phyloP scores from a whole-genome alignment of 78 protist species.

The Acrasis kona region DNA sequence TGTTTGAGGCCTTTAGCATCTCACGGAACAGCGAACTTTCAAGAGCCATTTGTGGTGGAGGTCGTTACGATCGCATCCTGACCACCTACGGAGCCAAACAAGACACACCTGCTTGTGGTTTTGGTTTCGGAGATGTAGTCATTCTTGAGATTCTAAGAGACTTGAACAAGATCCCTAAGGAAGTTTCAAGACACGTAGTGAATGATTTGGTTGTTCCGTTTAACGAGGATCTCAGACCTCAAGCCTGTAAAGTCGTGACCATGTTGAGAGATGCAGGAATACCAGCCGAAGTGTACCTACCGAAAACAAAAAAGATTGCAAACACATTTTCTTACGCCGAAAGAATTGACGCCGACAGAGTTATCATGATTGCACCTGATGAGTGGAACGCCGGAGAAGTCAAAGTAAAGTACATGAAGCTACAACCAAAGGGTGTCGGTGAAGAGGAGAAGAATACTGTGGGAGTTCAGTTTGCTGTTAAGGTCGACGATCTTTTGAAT shows the following conservation, averaged over 20 bases:
- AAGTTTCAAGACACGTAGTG: not conserved
- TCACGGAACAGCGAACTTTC: not conserved
- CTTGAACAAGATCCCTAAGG: slow-evolving; percentile 15
- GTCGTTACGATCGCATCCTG: slow-evolving; percentile 48
- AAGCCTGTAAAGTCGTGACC: slow-evolving; percentile 11
- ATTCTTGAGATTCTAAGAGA: slow-evolving; percentile 43
- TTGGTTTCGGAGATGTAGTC: slow-evolving; percentile 68
- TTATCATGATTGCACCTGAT: slow-evolving; percentile 43
- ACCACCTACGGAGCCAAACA: slow-evolving; percentile 28
- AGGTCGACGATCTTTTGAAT: no score
- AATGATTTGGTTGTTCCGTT: slow-evolving; percentile 22
- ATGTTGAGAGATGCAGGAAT: slow-evolving; percentile 23
- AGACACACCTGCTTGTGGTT: slow-evolving; percentile 39
- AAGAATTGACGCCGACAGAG: slow-evolving; percentile 34
- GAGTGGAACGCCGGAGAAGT: slow-evolving; percentile 40
- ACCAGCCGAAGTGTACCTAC: slow-evolving; percentile 23
- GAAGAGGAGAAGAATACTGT: no score
- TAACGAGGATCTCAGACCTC: slow-evolving; percentile 27
- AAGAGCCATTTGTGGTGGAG: slow-evolving; percentile 55
- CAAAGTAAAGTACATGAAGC: slow-evolving; percentile 5
- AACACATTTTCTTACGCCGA: slow-evolving; percentile 47
- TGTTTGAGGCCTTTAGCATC: slow-evolving; percentile 58
- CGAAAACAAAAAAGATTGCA: not conserved
- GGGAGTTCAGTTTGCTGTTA: no score
- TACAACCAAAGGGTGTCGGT: no score